These are phyloP conservation scores for Musa balbisiana DNA, from an alignment of 202 grass and related monocot genomes.

Conservation along the genomic window DNA sequence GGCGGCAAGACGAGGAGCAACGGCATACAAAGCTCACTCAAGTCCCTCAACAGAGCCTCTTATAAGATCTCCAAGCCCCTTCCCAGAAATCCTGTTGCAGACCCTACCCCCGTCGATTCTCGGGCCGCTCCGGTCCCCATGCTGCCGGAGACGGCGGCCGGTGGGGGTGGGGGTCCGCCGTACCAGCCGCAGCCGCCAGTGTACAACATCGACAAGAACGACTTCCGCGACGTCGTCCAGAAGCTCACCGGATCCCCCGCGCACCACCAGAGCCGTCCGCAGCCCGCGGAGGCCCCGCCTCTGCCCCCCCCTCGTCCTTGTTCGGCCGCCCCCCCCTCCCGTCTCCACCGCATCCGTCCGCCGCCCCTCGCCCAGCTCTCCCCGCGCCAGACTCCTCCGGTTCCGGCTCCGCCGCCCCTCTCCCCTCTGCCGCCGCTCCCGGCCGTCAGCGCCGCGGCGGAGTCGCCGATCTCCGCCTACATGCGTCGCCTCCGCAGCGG, in stretches of 20 bases:
- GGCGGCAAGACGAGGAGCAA: not conserved
- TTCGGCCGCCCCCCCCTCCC: slow-evolving; percentile 27
- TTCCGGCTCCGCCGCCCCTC: slow-evolving; percentile 5
- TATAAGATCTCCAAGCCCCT: slow-evolving; percentile 95
- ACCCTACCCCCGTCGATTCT: not conserved
- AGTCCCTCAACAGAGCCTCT: slow-evolving; percentile 77
- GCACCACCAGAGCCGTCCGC: slow-evolving; percentile 35
- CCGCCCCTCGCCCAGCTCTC: slow-evolving; percentile 61
- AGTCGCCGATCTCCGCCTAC: slow-evolving; percentile 98
- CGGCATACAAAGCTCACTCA: slow-evolving; percentile 37
- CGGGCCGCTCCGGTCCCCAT: not conserved
- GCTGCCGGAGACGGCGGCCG: slow-evolving; percentile 19
- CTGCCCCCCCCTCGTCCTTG: slow-evolving; percentile 26
- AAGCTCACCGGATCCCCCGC: slow-evolving; percentile 84
- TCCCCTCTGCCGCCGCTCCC: slow-evolving; percentile 85
- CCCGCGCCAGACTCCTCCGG: slow-evolving; percentile 21
- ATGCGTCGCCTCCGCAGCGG: slow-evolving; percentile 71
- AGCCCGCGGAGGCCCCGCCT: slow-evolving; percentile 16
- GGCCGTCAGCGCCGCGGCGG: slow-evolving; percentile 56
- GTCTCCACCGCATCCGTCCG: slow-evolving; percentile 85
- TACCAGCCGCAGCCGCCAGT: slow-evolving; percentile 64
- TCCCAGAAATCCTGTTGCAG: slow-evolving; percentile 12
- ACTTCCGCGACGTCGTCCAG: slow-evolving; percentile 98
- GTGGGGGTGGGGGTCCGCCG: slow-evolving; percentile 29
- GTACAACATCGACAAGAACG: slow-evolving; percentile 97